A percentile compares a stretch with the other conserved stretches of the same genome.
phyloP scores from a whole-genome alignment of 495 filamentous ascomycete genomes.

The Astrothelium subdiscretum region DNA sequence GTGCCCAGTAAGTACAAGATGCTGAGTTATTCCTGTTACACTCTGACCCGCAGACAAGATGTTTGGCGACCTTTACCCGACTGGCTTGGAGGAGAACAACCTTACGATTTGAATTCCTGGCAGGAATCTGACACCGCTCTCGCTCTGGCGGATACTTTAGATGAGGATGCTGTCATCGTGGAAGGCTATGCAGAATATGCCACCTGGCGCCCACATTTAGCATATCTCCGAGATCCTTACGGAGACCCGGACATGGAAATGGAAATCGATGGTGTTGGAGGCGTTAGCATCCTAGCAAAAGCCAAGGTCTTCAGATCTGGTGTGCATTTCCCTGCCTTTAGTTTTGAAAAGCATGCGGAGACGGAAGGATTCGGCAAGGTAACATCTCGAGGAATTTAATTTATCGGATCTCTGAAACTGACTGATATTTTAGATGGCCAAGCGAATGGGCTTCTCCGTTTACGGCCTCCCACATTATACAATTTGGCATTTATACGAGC shows the following conservation, averaged over 20 bases:
- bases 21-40: background rate
- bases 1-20: slow-evolving; percentile 79
- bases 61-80: slow-evolving; percentile 98
- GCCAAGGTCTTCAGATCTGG: slow-evolving; percentile 87
- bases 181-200: slow-evolving; percentile 99
- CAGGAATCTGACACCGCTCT: slow-evolving; percentile 97
- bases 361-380: slow-evolving; percentile 99
- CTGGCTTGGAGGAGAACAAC: slow-evolving; percentile 98
- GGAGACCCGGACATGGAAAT: slow-evolving; percentile 99
- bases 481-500: slow-evolving; percentile 99
- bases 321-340: slow-evolving; percentile 96
- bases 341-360: slow-evolving; percentile 97
- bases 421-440: slow-evolving; percentile 64
- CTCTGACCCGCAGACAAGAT: slow-evolving; percentile 33
- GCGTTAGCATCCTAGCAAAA: slow-evolving; percentile 95
- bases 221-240: slow-evolving; percentile 93
- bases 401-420: slow-evolving; percentile 4
- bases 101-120: slow-evolving; percentile 98
- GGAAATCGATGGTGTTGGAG: slow-evolving; percentile 97
- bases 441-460: slow-evolving; percentile 91
- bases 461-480: slow-evolving; percentile 95
- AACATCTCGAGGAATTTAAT: slow-evolving; percentile 14
- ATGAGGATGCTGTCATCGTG: slow-evolving; percentile 98
- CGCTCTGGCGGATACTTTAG: slow-evolving; percentile 83
- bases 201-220: slow-evolving; percentile 94